A percentile compares a stretch with the other conserved stretches of the same genome.
Evolutionary conservation across 2,329 filamentous ascomycete species (phyloP).

Genomic region (Penicillium sp.): DNA sequence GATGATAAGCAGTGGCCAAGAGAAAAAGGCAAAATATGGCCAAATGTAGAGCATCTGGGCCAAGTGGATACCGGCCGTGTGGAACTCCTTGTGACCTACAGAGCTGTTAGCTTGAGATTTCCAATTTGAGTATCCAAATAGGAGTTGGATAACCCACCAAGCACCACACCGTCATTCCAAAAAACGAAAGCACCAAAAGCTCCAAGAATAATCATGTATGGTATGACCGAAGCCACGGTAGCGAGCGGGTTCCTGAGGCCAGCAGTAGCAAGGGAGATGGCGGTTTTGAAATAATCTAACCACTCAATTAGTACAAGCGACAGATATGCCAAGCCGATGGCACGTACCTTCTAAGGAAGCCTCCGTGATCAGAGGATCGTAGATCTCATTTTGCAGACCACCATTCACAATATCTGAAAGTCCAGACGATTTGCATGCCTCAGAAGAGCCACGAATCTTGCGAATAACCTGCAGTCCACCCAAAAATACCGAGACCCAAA

Average conservation of each 20-base stretch:
- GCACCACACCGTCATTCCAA: slow-evolving; percentile 89
- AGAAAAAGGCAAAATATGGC: slow-evolving; percentile 88
- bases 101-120: neutral
- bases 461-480: slow-evolving; percentile 46
- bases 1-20: slow-evolving; percentile 70
- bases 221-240: slow-evolving; percentile 42
- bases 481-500: slow-evolving; percentile 70
- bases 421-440: slow-evolving; percentile 27
- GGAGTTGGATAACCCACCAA: slow-evolving; percentile 57
- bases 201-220: slow-evolving; percentile 62
- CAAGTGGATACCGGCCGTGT: slow-evolving; percentile 82
- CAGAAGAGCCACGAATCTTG: slow-evolving; percentile 31
- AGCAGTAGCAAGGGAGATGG: slow-evolving; percentile 64
- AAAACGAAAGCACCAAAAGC: slow-evolving; percentile 73
- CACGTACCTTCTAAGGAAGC: slow-evolving; percentile 51
- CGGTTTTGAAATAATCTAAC: slow-evolving; percentile 50
- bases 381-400: slow-evolving; percentile 44
- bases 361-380: slow-evolving; percentile 51
- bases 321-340: neutral
- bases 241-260: slow-evolving; percentile 46
- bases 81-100: slow-evolving; percentile 87
- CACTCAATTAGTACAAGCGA: slow-evolving; percentile 23
- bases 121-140: neutral
- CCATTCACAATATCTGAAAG: slow-evolving; percentile 30
- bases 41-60: slow-evolving; percentile 95